Conservation (phyloP, 805 yeast genomes). For the Maudiozyma serrabonitensis region DNA sequence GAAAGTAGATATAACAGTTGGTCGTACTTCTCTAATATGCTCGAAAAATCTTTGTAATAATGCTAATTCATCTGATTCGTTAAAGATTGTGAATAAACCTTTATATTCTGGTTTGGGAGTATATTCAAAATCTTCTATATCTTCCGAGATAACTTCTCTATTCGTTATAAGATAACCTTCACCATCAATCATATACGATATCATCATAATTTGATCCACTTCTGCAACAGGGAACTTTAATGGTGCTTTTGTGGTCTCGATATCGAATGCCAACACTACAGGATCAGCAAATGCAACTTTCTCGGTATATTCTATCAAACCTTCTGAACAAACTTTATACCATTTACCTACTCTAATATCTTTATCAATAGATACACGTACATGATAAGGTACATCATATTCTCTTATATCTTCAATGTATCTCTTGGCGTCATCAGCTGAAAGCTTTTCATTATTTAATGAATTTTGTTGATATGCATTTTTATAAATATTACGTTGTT, state of each 20-base stretch:
- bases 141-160: conserved; percentile 86
- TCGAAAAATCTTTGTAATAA: conserved; percentile 72
- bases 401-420: conserved; percentile 74
- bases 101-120: conserved; percentile 96
- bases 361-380: conserved; percentile 87
- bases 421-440: conserved; percentile 42
- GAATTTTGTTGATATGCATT: conserved; percentile 3
- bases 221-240: conserved; percentile 89
- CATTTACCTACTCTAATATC: conserved; percentile 89
- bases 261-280: conserved; percentile 91
- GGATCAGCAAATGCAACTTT: conserved; percentile 95
- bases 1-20: conserved; percentile 95
- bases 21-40: conserved; percentile 77
- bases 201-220: conserved; percentile 95
- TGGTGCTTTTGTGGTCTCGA: conserved; percentile 95
- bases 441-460: conserved; percentile 26
- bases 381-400: conserved; percentile 94
- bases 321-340: conserved; percentile 70
- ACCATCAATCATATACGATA: conserved; percentile 98
- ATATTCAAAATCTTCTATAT: conserved; percentile 93
- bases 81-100: conserved; percentile 81
- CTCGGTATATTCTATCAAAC: conserved; percentile 46
- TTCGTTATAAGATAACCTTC: conserved; percentile 91
- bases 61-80: conserved; percentile 77
- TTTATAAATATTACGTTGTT: conserved; percentile 54